Conservation (phyloP, 495 filamentous ascomycete species). For the Neurospora sp. region DNA sequence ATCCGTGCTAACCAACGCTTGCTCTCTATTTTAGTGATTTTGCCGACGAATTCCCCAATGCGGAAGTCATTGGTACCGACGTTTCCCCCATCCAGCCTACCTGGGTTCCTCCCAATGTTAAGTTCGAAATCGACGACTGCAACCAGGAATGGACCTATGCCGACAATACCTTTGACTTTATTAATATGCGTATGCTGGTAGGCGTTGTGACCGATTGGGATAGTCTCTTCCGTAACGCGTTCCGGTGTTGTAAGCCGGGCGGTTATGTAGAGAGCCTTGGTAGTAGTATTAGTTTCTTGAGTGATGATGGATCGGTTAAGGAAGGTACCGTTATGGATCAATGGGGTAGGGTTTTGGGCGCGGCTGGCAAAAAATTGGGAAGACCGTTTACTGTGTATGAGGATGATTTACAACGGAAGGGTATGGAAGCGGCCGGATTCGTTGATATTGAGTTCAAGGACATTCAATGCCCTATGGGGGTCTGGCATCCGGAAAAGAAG, state of each 20-base stretch:
- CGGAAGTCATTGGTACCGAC: slow-evolving; percentile 51
- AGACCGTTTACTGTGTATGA: slow-evolving; percentile 5
- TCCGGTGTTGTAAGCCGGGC: neutral
- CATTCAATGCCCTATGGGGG: neutral
- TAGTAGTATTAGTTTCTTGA: slow-evolving; percentile 9
- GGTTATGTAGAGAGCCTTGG: slow-evolving; percentile 15
- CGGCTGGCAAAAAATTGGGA: slow-evolving; percentile 3
- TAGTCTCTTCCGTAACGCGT: neutral
- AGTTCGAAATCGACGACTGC: slow-evolving; percentile 46
- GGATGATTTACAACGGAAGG: slow-evolving; percentile 40
- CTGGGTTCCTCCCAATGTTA: slow-evolving; percentile 25
- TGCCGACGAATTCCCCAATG: slow-evolving; percentile 38
- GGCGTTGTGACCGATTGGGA: too few relatives aligned
- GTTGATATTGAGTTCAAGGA: slow-evolving; percentile 34
- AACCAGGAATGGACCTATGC: slow-evolving; percentile 42
- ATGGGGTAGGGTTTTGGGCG: slow-evolving; percentile 18
- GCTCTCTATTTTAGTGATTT: slow-evolving; percentile 11
- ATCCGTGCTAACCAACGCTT: neutral
- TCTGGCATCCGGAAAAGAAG: slow-evolving; percentile 27
- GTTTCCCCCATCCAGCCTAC: slow-evolving; percentile 45
- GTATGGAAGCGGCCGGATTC: slow-evolving; percentile 49
- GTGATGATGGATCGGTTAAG: slow-evolving; percentile 16
- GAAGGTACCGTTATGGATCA: slow-evolving; percentile 21
- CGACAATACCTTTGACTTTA: slow-evolving; percentile 46
- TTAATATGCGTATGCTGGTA: neutral